phyloP scores from a whole-genome alignment of 1,284 basidiomycete species.

The Uromyces viciae-fabae region DNA sequence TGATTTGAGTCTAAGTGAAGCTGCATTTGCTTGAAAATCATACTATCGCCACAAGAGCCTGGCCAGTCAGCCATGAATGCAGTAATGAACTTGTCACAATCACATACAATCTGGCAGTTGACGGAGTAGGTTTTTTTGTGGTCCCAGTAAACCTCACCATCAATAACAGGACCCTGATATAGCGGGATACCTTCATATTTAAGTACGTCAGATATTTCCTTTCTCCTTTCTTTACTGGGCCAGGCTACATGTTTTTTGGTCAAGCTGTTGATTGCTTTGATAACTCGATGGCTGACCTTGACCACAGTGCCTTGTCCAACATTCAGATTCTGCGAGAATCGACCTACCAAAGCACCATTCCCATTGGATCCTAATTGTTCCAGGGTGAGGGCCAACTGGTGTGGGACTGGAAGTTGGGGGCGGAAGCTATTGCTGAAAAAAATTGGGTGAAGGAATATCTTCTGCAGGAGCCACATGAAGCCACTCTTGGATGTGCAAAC shows the following conservation, averaged over 20 bases:
- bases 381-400: constrained; percentile 2
- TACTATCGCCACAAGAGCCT: constrained; percentile 6
- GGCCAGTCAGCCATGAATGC: constrained; percentile 21
- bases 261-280: not conserved
- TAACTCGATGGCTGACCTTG: not conserved
- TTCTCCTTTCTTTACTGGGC: constrained; percentile 3
- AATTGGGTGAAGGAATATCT: not conserved
- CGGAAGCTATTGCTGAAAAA: not conserved
- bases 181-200: not conserved
- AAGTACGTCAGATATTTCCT: not conserved
- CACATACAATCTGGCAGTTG: constrained; percentile 20
- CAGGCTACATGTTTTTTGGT: not conserved
- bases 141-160: constrained; percentile 28
- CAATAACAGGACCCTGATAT: not conserved
- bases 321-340: not conserved
- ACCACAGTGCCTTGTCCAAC: constrained; percentile 10
- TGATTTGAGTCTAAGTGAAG: not conserved
- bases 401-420: not conserved
- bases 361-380: constrained; percentile 24
- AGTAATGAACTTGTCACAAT: constrained; percentile 26
- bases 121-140: constrained; percentile 14
- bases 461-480: not conserved
- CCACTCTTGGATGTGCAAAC: not conserved
- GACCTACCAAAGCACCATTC: constrained; percentile 9
- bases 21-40: not conserved